These are phyloP conservation scores for Cornus suecica DNA, from an alignment of 148 eudicot species.

Conservation along the genomic window DNA sequence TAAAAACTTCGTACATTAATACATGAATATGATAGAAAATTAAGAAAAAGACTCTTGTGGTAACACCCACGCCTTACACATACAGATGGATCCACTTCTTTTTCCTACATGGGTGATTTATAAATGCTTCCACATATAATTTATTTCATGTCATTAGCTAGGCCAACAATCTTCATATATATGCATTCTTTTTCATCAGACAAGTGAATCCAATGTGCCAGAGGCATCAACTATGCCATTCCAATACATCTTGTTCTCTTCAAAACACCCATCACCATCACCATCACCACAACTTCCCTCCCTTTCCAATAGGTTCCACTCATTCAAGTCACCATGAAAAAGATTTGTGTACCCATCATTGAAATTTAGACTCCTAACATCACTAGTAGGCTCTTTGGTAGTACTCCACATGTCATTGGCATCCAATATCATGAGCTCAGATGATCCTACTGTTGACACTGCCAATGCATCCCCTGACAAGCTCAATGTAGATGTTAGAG, in stretches of 20 bases:
- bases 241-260: background rate
- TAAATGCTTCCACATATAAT: too few relatives aligned
- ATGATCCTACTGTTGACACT: background rate
- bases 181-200: background rate
- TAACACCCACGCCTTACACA: too few relatives aligned
- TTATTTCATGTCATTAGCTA: background rate
- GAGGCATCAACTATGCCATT: background rate
- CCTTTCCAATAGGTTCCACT: background rate
- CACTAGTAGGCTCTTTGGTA: background rate
- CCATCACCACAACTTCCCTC: background rate
- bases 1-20: too few relatives aligned
- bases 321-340: background rate
- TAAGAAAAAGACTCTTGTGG: too few relatives aligned
- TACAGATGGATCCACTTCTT: too few relatives aligned
- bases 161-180: background rate
- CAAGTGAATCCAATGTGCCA: background rate
- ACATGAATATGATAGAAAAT: too few relatives aligned
- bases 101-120: too few relatives aligned
- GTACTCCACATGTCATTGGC: background rate
- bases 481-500: background rate
- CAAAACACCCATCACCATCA: background rate
- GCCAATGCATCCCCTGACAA: background rate
- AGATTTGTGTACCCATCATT: background rate
- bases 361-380: background rate
- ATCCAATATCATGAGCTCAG: background rate